Conservation (phyloP, 208 protist genomes). For the Histomonas meleagridis region DNA sequence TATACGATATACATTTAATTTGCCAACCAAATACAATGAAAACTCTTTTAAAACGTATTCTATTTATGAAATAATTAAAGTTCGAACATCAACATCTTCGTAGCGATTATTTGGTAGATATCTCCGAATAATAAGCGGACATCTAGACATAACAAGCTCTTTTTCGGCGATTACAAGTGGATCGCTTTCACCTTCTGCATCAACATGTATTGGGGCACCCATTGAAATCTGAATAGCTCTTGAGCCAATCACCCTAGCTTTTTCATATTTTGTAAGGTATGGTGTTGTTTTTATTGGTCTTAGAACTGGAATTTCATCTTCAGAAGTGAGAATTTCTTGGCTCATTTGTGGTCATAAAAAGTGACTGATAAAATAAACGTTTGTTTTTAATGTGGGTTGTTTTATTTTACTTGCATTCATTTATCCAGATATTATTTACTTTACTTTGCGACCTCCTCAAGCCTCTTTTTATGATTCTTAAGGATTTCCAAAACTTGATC, state of each 20-base stretch:
- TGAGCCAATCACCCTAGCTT: constrained; percentile 85
- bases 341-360: too few relatives aligned
- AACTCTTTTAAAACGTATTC: too few relatives aligned
- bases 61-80: neutral
- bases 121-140: constrained; percentile 80
- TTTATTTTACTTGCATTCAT: too few relatives aligned
- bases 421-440: too few relatives aligned
- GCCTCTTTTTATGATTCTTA: too few relatives aligned
- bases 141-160: constrained; percentile 79
- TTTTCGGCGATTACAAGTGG: constrained; percentile 90
- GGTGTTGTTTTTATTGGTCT: constrained; percentile 62
- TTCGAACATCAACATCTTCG: constrained; percentile 25
- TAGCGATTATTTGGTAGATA: neutral
- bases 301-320: too few relatives aligned
- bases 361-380: too few relatives aligned
- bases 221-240: constrained; percentile 92
- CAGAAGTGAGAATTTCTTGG: too few relatives aligned
- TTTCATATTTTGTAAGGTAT: constrained; percentile 95
- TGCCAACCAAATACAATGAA: too few relatives aligned
- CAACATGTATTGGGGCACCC: constrained; percentile 87
- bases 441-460: neutral
- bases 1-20: too few relatives aligned
- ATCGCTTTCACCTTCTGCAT: constrained; percentile 85
- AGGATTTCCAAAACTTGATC: neutral
- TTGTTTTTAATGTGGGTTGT: too few relatives aligned